Evolutionary conservation across 1,284 basidiomycete genomes (phyloP), one percentile per base, ranked within the genome.

Genomic region (Xerocomus nothofagi): DNA sequence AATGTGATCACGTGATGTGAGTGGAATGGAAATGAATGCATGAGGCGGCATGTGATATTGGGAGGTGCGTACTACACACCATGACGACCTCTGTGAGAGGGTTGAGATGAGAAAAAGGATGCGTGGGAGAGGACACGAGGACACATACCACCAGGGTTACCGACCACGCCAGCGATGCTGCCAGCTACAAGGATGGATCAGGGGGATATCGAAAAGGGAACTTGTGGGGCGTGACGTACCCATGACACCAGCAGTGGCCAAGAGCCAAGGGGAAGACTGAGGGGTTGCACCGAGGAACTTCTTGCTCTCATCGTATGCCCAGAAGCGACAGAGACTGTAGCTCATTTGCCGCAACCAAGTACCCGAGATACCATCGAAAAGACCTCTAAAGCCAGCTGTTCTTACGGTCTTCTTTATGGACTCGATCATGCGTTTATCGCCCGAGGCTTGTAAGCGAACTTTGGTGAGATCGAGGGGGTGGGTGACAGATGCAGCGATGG

Each of bases 341-440:
- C 86, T 91, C 92, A 95, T 92, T 71, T 96, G 93, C 30, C 93
- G 82, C 63, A 95, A 72, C 80, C 92, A 87, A 26, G 93, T 95
- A 27, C 92, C 93, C 1, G 87, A 79, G 51, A 95, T 89, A 18
- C 93, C 93, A 61, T 93, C 92, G 62, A 84, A 92, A 39, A 93
- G 74, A 1, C 92, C 92, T 39, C 85, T 77, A 29, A 77, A 69
- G 46, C 89, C 89, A 75, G 82, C 85, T 1, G 85, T 85, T 63
- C 76, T 73, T 48, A 86, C 74, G 0, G 91, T 93, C 77, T 91
- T 91, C 69, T 76, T 75, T 2, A 93, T 74, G 58, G 83, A 87
- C 63, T 81, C 72, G 63, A 93, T 72, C 91, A 93, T 93, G 42
- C 86, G 79, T 70, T 91, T 92, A 73, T 93, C 91, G 37, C 88